These are phyloP conservation scores for Penicillium pancosmium DNA, from an alignment of 495 filamentous ascomycete species.

Conservation along the genomic window DNA sequence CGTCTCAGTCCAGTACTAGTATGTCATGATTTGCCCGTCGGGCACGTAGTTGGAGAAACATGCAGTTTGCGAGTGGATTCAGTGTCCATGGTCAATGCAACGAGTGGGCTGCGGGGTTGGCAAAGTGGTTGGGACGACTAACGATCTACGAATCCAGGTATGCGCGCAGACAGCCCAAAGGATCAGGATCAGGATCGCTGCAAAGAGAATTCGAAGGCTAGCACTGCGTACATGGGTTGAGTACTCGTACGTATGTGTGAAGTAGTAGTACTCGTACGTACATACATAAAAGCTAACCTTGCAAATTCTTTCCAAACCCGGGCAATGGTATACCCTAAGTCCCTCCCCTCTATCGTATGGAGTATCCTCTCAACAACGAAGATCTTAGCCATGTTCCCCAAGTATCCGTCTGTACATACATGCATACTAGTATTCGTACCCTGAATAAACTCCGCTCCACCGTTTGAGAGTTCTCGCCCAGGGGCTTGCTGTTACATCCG, in stretches of 20 bases:
- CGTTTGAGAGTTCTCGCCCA: background rate
- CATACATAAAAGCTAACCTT: no score
- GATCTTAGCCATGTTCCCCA: no score
- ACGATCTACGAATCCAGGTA: no score
- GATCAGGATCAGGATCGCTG: background rate
- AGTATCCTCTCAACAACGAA: background rate
- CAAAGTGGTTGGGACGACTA: no score
- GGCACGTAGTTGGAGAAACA: background rate
- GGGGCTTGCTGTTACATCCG: background rate
- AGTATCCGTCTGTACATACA: no score
- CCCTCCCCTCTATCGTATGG: background rate
- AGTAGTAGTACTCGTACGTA: no score
- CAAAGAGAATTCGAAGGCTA: background rate
- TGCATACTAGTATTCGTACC: no score
- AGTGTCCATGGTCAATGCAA: background rate
- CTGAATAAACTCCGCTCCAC: background rate
- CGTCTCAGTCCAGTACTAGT: background rate
- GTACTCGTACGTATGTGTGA: no score
- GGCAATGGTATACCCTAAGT: background rate
- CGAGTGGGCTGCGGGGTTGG: background rate
- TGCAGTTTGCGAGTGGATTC: background rate
- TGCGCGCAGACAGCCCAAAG: no score
- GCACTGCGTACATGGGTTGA: no score
- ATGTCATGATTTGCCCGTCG: background rate
- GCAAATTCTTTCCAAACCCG: background rate